Evolutionary conservation across 768 basidiomycete genomes (phyloP), one percentile per base, ranked within the genome.

Genomic region (Mycena pura): DNA sequence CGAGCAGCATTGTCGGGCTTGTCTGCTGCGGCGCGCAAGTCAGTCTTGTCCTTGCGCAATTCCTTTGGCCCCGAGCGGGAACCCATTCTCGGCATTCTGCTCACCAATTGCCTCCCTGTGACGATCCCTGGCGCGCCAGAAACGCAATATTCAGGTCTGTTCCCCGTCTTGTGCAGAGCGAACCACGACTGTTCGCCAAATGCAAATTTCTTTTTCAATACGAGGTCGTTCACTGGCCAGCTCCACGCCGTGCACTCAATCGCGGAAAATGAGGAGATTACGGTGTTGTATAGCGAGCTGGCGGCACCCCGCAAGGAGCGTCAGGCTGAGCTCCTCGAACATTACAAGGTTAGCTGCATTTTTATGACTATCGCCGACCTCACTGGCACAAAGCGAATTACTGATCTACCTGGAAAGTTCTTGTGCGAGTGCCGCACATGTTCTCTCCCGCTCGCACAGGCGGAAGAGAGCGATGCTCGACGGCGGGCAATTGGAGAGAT

Each of bases 101-200:
- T 54, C 51, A 60, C 59, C 10, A 60, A 60, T 11, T 54, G 47
- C n/a, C 51, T 47, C 6, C 28, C 59, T 3, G 45, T 60, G 22
- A 41, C 29, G 19, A 53, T 60, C 39, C 59, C 59, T 11, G 50
- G 53, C 2, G 24, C 14, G 5, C 47, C 47, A 10, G 14, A 44
- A n/a, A 48, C 44, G 1, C 39, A 47, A 24, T 54, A 60, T 36
- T 53, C 51, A 8, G 59, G 59, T 10, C 28, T 60, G 43, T 60
- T 60, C 44, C 51, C 59, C 2, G 34, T 34, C 3, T 39, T 60
- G 11, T 53, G 59, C 39, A 22, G 59, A n/a, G 59, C 59, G 14
- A 60, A 60, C 24, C 59, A 60, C 31, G 59, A 48, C 39, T 60
- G 59, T 40, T 47, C 51, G 24, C 59, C 59, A 3, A 60, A 60